Evolutionary conservation across 1,284 basidiomycete genomes (phyloP), one percentile per base, ranked within the genome.

Genomic region (Coriolopsis trogii): DNA sequence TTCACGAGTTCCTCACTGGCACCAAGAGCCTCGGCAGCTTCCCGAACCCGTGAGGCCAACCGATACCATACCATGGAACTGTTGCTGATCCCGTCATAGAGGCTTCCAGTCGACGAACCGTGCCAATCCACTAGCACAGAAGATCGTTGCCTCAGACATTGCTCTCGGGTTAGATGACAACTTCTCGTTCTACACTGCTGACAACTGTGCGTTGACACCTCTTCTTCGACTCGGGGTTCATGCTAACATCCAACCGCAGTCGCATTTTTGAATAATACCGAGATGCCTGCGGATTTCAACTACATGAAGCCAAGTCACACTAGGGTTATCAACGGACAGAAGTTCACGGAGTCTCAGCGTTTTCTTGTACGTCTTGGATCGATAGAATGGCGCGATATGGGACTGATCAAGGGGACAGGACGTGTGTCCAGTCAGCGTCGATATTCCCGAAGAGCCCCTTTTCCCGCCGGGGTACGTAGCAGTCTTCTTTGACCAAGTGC

Each of bases 1-100:
- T 86, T 28, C 80, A 82, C 58, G 73, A 76, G 43, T 84, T 75
- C 63, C 72, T 87, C 26, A 74, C 76, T 9, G 82, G 83, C 12
- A 67, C 73, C 0, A 66, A 73, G 33, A 70, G 53, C 37, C 48
- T 59, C 6, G 51, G 53, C 16, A 42, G 33, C 33, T 59, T 80
- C 44, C 78, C 76, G 6, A 81, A 79, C 58, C 74, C 79, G 82
- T 83, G 60, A 49, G 79, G 24, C n/a, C 28, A 16, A 3, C 31
- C 36, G n/a, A 26, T 42, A 4, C 4, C n/a, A 13, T 21, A 16
- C 26, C 21, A 7, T 25, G 13, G 8, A 5, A 25, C 42, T 15
- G 16, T 46, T 49, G 24, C n/a, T 21, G 7, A n/a, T 25, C 33
- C 38, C 4, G 25, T 40, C 30, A 10, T 24, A 81, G 79, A 6